These are phyloP conservation scores for Solanum hybrid DNA, from an alignment of 305 asterid species.

Conservation along the genomic window DNA sequence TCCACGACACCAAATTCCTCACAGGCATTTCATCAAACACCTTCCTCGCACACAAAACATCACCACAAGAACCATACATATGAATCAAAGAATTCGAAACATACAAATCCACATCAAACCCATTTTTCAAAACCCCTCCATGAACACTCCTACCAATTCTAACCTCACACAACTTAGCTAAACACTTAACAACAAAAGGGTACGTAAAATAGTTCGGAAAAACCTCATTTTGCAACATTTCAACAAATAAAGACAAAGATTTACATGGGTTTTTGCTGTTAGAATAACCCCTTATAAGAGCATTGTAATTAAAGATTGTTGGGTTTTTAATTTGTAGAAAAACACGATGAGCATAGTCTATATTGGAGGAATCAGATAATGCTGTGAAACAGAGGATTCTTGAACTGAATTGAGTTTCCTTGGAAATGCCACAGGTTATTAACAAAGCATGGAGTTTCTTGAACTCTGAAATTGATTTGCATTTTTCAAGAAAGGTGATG, in stretches of 20 bases:
- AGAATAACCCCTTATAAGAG: constrained; percentile 58
- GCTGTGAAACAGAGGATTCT: constrained; percentile 45
- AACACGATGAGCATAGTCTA: constrained; percentile 37
- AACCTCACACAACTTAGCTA: constrained; percentile 39
- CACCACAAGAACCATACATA: constrained; percentile 56
- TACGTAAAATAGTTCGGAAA: constrained; percentile 50
- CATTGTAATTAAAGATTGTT: constrained; percentile 43
- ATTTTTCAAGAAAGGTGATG: constrained; percentile 3
- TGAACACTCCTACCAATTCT: constrained; percentile 44
- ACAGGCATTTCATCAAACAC: constrained; percentile 63
- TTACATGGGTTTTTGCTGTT: constrained; percentile 40
- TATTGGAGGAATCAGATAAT: constrained; percentile 22
- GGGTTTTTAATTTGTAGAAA: constrained; percentile 43
- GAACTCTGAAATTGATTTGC: constrained; percentile 34
- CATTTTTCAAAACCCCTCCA: constrained; percentile 35
- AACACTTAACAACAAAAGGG: constrained; percentile 75
- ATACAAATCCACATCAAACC: constrained; percentile 40
- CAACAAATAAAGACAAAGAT: constrained; percentile 31
- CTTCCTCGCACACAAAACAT: constrained; percentile 35
- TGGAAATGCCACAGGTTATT: constrained; percentile 44
- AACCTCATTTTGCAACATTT: constrained; percentile 41
- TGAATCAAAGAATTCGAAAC: constrained; percentile 68
- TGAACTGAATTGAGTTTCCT: constrained; percentile 29
- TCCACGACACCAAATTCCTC: constrained; percentile 68
- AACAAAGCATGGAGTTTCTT: constrained; percentile 62